A percentile compares a stretch with the other conserved stretches of the same genome.
Conservation (phyloP, 129 eudicot species). For the Escallonia rubra region DNA sequence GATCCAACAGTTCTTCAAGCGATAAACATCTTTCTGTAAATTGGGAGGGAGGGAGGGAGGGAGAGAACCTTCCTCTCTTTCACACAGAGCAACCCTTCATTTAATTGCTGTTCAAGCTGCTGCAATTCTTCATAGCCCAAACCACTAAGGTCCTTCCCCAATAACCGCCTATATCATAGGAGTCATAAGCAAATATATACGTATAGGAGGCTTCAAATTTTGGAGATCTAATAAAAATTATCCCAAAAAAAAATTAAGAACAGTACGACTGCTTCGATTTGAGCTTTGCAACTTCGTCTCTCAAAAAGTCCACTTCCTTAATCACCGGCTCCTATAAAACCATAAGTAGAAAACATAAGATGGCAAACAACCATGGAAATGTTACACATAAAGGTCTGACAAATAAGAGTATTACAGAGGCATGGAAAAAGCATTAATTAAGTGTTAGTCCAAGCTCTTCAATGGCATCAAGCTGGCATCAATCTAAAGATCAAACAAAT, state of each 20-base stretch:
- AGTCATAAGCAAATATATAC: background rate
- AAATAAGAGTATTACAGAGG: background rate
- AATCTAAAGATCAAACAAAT: background rate
- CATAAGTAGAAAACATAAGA: slow-evolving; percentile 6
- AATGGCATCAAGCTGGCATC: background rate
- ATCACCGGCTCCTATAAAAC: slow-evolving; percentile 29
- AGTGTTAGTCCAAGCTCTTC: background rate
- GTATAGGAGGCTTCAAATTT: background rate
- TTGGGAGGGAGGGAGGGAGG: background rate
- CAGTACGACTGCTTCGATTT: slow-evolving; percentile 52
- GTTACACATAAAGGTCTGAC: background rate
- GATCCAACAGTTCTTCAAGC: background rate
- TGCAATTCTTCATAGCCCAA: slow-evolving; percentile 45
- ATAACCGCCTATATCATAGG: slow-evolving; percentile 40
- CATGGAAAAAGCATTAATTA: background rate
- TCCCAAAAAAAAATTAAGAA: background rate
- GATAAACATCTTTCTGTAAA: background rate
- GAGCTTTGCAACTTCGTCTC: slow-evolving; percentile 58
- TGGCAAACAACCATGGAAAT: background rate
- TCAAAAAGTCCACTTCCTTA: slow-evolving; percentile 47
- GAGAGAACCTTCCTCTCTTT: slow-evolving; percentile 64
- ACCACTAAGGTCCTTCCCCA: slow-evolving; percentile 60
- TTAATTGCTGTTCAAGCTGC: slow-evolving; percentile 52
- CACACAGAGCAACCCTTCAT: slow-evolving; percentile 44
- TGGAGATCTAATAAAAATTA: background rate